These are phyloP conservation scores for Magnolia kwangsiensis DNA, from an alignment of 164 flowering plant genomes.

Conservation along the genomic window DNA sequence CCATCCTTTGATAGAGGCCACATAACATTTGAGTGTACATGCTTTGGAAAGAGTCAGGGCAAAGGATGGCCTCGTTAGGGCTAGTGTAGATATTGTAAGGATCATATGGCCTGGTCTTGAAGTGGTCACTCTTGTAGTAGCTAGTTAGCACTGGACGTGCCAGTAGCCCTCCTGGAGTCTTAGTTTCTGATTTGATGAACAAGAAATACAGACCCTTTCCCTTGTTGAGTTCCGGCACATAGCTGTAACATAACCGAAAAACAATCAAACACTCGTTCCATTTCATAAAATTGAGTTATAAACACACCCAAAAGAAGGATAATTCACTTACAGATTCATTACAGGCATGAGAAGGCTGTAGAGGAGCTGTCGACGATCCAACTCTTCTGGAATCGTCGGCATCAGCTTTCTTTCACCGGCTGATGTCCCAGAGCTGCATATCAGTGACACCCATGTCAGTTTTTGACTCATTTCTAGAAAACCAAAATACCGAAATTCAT, in stretches of 20 bases:
- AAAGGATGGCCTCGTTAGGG: slow-evolving; percentile 69
- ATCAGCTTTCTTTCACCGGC: slow-evolving; percentile 81
- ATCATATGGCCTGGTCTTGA: slow-evolving; percentile 61
- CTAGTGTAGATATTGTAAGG: slow-evolving; percentile 75
- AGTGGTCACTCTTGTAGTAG: slow-evolving; percentile 69
- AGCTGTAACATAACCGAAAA: slow-evolving; percentile 28
- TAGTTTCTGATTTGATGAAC: slow-evolving; percentile 59
- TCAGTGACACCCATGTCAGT: neutral
- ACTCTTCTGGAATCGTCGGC: slow-evolving; percentile 71
- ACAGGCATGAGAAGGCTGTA: slow-evolving; percentile 85
- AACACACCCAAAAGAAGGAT: neutral
- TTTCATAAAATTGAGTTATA: neutral
- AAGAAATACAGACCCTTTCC: slow-evolving; percentile 71
- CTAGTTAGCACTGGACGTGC: slow-evolving; percentile 83
- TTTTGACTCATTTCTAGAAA: neutral
- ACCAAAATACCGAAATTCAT: neutral
- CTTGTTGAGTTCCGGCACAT: slow-evolving; percentile 65
- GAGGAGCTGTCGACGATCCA: slow-evolving; percentile 54
- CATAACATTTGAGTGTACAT: slow-evolving; percentile 89
- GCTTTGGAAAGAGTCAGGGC: slow-evolving; percentile 73
- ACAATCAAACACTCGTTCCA: neutral
- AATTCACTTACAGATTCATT: slow-evolving; percentile 62
- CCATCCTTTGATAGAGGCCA: slow-evolving; percentile 47
- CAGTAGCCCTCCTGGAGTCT: slow-evolving; percentile 62
- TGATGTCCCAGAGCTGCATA: slow-evolving; percentile 75